A percentile compares a stretch with the other conserved stretches of the same genome.
Evolutionary conservation across 305 asterid genomes (phyloP).

Genomic region (Ruellia speciosa): DNA sequence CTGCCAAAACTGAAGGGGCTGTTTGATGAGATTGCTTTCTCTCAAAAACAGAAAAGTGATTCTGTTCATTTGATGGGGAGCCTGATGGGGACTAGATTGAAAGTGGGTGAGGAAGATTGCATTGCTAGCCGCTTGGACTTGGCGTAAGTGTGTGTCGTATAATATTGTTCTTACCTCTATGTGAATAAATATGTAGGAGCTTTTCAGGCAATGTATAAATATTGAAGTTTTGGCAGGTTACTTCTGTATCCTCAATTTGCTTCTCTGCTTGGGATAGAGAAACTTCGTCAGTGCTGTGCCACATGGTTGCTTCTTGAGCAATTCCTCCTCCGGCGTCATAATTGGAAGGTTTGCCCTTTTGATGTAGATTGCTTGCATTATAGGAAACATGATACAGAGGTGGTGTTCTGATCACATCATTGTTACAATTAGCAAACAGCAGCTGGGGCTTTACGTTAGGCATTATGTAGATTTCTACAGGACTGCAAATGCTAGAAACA

Average conservation of each 20-base stretch:
- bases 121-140: slow-evolving; percentile 64
- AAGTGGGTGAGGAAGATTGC: slow-evolving; percentile 41
- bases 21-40: slow-evolving; percentile 80
- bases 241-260: slow-evolving; percentile 86
- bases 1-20: slow-evolving; percentile 79
- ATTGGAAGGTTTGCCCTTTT: slow-evolving; percentile 69
- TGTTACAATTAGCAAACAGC: neutral
- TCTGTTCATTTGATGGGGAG: slow-evolving; percentile 36
- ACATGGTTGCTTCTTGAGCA: slow-evolving; percentile 97
- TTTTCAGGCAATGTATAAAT: slow-evolving; percentile 2
- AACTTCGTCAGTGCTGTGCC: slow-evolving; percentile 89
- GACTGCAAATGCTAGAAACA: neutral
- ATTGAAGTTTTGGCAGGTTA: slow-evolving; percentile 46
- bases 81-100: slow-evolving; percentile 30
- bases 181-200: no score
- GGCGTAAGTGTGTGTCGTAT: slow-evolving; percentile 50
- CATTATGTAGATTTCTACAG: neutral
- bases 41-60: slow-evolving; percentile 43
- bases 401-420: neutral
- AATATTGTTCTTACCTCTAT: slow-evolving; percentile 15
- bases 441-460: neutral
- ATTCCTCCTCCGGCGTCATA: slow-evolving; percentile 69
- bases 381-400: slow-evolving; percentile 10
- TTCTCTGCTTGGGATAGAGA: slow-evolving; percentile 91
- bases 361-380: slow-evolving; percentile 14